These are phyloP conservation scores for Diaporthe sp. DNA, from an alignment of 2,329 filamentous ascomycete species.

Conservation along the genomic window DNA sequence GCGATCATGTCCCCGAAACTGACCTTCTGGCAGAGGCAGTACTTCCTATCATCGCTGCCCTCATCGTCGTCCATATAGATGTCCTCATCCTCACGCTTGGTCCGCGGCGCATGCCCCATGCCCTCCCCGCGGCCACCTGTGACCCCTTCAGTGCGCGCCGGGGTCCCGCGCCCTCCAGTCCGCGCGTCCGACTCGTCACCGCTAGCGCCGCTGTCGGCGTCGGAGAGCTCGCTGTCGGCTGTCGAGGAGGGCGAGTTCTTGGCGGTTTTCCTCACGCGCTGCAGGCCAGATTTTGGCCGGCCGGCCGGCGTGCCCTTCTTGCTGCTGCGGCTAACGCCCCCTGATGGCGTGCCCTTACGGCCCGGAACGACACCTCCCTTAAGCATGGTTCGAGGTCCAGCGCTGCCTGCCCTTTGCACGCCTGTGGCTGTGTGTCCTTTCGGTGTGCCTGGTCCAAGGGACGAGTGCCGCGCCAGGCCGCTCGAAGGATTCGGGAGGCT, in stretches of 20 bases:
- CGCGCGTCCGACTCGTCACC: conserved; percentile 64
- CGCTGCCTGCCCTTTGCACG: conserved; percentile 65
- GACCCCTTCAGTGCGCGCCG: conserved; percentile 46
- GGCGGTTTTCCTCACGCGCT: conserved; percentile 71
- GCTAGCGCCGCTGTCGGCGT: conserved; percentile 68
- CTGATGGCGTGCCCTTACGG: conserved; percentile 64
- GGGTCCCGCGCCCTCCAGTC: conserved; percentile 54
- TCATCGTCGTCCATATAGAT: conserved; percentile 75
- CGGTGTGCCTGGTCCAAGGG: conserved; percentile 73
- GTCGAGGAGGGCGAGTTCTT: conserved; percentile 75
- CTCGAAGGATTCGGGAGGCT: conserved; percentile 67
- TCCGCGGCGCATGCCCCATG: conserved; percentile 46
- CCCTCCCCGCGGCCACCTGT: conserved; percentile 44
- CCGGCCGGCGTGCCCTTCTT: conserved; percentile 60
- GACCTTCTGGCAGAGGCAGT: conserved; percentile 86
- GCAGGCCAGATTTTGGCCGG: conserved; percentile 69
- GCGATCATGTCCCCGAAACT: conserved; percentile 92
- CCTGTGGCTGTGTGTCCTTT: conserved; percentile 57
- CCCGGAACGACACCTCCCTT: conserved; percentile 59
- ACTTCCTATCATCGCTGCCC: conserved; percentile 82
- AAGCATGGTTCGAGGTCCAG: conserved; percentile 67
- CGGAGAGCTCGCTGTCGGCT: conserved; percentile 75
- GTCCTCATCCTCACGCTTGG: conserved; percentile 59
- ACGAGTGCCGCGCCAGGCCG: conserved; percentile 72
- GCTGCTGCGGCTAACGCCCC: conserved; percentile 50